phyloP scores from a whole-genome alignment of 306 rosid genomes.

The Fragaria nilgerrensis region DNA sequence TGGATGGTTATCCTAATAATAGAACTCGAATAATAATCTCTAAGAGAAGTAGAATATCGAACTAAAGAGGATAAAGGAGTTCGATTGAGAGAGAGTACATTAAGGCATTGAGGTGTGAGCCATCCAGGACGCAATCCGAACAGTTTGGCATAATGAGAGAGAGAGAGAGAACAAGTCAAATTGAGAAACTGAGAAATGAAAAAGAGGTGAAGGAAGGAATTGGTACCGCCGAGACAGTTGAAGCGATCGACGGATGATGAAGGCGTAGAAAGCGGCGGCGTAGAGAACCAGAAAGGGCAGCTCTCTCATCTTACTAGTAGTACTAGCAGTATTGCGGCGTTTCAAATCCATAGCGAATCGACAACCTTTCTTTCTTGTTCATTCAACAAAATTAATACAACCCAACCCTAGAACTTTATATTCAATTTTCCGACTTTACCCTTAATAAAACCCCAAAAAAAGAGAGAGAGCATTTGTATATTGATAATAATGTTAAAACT shows the following conservation, averaged over 20 bases:
- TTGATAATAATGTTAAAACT: too few relatives aligned
- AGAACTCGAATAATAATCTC: too few relatives aligned
- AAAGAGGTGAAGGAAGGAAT: background rate
- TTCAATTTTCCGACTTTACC: too few relatives aligned
- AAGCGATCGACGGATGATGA: conserved; percentile 67
- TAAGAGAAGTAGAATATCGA: too few relatives aligned
- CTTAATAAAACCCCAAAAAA: too few relatives aligned
- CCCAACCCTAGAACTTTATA: too few relatives aligned
- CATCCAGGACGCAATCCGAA: conserved; percentile 74
- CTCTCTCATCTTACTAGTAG: conserved; percentile 26
- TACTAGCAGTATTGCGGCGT: background rate
- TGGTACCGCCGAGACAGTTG: conserved; percentile 65
- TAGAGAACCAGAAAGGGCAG: conserved; percentile 56
- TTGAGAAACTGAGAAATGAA: background rate
- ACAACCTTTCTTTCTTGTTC: too few relatives aligned
- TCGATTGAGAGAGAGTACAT: conserved; percentile 33
- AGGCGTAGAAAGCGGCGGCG: conserved; percentile 60
- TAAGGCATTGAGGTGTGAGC: conserved; percentile 54
- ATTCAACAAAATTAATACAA: too few relatives aligned
- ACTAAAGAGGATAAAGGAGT: too few relatives aligned
- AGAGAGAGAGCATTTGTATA: too few relatives aligned
- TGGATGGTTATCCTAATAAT: too few relatives aligned
- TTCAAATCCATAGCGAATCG: background rate
- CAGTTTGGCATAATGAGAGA: conserved; percentile 36
- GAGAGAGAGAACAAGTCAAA: background rate